Evolutionary conservation across 345 rosid species (phyloP).

Genomic region (Bruguiera parviflora): DNA sequence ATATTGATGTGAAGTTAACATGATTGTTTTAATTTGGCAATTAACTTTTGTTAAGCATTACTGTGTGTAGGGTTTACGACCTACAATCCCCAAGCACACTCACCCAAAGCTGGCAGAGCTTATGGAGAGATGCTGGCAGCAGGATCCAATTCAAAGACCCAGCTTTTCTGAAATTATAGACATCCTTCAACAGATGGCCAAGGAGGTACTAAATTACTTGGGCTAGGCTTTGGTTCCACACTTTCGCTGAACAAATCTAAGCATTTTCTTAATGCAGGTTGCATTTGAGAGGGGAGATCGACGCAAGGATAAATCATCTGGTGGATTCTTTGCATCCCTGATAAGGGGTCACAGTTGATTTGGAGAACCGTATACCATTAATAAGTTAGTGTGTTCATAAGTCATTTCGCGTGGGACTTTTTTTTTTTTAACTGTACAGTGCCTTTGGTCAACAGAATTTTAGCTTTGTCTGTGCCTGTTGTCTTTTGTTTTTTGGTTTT

Average conservation of each 20-base stretch:
- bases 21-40: not conserved
- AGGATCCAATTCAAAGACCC: constrained; percentile 77
- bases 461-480: not conserved
- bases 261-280: constrained; percentile 42
- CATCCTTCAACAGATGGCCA: constrained; percentile 53
- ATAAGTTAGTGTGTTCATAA: constrained; percentile 16
- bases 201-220: constrained; percentile 45
- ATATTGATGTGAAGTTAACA: constrained; percentile 3
- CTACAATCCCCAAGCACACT: constrained; percentile 71
- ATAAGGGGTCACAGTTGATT: constrained; percentile 48
- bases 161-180: constrained; percentile 68
- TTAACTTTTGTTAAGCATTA: constrained; percentile 8
- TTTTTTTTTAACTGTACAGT: constrained; percentile 37
- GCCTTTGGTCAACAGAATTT: constrained; percentile 8
- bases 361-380: constrained; percentile 1
- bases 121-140: constrained; percentile 91
- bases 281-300: constrained; percentile 45
- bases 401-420: constrained; percentile 9
- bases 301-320: constrained; percentile 41
- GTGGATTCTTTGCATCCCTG: constrained; percentile 47
- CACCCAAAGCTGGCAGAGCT: constrained; percentile 68
- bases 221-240: not conserved
- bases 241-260: constrained; percentile 2
- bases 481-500: not conserved
- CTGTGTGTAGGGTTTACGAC: constrained; percentile 55